Base-by-base conservation (phyloP, 2,329 filamentous ascomycete genomes). In the Cryphonectria naterciae region DNA sequence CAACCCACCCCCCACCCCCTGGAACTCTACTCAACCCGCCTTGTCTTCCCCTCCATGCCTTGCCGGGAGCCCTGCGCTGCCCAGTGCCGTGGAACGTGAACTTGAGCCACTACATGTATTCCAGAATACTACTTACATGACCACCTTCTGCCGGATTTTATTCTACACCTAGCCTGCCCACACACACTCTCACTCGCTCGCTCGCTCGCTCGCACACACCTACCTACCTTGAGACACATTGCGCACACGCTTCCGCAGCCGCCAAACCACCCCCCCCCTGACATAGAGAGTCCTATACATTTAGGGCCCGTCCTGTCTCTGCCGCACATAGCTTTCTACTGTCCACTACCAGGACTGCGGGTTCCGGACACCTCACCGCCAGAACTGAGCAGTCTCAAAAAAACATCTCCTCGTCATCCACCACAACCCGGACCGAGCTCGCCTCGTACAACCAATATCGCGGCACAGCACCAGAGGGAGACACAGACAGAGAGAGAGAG, bases 101-200 rank as follows among this genome's bases (percentile, higher is more conserved):
- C 37, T n/a, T 32, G 56, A 56, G 8, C 49, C 56, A 37, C 58
- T 25, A 61, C 56, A n/a, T 37, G 35, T 32, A 35, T 37, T 39
- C 17, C n/a, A 35, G 39, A 68, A 68, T 46, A 68, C 41, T 68
- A 68, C 67, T 68, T 68, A 68, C 67, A 68, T 68, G 56, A 39
- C 58, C 58, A 39, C 67, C 67, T 54, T 63, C 67, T 61, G 46
- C 58, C 67, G 67, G 67, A 49, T 63, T 68, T 61, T 68, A 17
- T 63, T 62, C 37, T 63, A 25, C 46, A 68, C 8, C 56, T 62
- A 39, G 58, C 41, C 58, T 56, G 41, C 35, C 37, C 37, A 39
- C 60, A 62, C 60, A n/a, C 60, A 62, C 60, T 32, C 54, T 32
- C n/a, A 32, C 25, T 10, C 54, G 25, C 22, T 4, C 52, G 4